Evolutionary conservation across 2,329 filamentous ascomycete genomes (phyloP), one percentile per base, ranked within the genome.

Genomic region (Lasiodiplodia citricola): DNA sequence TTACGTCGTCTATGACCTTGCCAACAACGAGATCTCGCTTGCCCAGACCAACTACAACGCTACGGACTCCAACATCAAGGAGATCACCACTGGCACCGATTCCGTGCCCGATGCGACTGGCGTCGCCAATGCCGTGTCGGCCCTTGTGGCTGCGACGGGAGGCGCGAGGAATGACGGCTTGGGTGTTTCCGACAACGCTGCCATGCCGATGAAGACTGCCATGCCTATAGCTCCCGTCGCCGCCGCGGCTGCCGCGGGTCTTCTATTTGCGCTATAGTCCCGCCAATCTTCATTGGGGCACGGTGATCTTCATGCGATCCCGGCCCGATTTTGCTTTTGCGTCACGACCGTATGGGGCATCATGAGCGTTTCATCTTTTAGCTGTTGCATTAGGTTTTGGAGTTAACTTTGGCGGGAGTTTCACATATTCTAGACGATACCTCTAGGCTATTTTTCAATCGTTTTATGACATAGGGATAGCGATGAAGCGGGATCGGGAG

Each of bases 1-100:
- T 2, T 90, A 90, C 74, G 86, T 89, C 55, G 88, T 90, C 2
- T 90, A 89, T 76, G 87, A 90, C 70, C 80, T 90, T 16, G 77
- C 76, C 23, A 87, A 86, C 76, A 88, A 90, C 75, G 81, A 88
- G 74, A 88, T 90, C 72, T 87, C 85, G 2, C 77, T 90, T 23
- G 88, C 87, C 3, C 86, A 87, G 72, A 89, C 88, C 2, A 85
- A 85, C 70, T 89, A 89, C 81, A 88, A 89, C 74, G 80, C 85
- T 8, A 86, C 85, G 0, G 72, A 73, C 4, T 74, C 75, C 21
- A 81, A 85, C 70, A 77, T 90, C 57, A 69, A 84, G 68, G 87
- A 89, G 72, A 90, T 90, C 67, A 80, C 81, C 8, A 80, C 80
- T 18, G 85, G 84, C 2, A 72, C 79, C 3, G 71, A 78, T 47